Conservation (phyloP, 208 protist species). For the Endotrypanum monterogeii region DNA sequence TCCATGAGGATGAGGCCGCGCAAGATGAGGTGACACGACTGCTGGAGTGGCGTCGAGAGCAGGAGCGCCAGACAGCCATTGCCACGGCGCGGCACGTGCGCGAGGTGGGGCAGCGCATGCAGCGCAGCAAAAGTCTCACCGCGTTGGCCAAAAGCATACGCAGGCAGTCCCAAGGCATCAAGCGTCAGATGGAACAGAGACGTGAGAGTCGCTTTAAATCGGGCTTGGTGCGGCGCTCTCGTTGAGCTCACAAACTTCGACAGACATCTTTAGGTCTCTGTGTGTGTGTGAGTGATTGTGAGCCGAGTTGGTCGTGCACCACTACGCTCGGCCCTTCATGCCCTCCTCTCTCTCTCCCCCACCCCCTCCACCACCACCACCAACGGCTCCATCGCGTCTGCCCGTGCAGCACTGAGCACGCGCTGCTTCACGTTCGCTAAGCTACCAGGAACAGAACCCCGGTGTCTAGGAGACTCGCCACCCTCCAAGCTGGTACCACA, state of each 20-base stretch:
- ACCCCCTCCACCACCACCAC: no score
- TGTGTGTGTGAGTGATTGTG: background rate
- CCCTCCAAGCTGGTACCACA: no score
- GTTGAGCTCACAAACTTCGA: background rate
- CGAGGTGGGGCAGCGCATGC: conserved; percentile 82
- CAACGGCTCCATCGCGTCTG: no score
- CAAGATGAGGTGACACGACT: conserved; percentile 60
- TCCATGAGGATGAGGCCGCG: conserved; percentile 10
- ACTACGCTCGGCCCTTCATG: no score
- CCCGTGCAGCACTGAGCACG: no score
- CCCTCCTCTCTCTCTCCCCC: no score
- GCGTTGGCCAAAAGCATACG: conserved; percentile 81
- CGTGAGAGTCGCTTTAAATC: conserved; percentile 80
- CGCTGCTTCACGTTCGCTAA: no score
- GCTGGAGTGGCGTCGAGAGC: conserved; percentile 38
- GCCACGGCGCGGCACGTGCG: conserved; percentile 58
- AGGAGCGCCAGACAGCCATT: conserved; percentile 44
- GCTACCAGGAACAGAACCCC: no score
- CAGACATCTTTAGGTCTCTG: background rate
- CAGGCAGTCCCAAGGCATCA: conserved; percentile 76
- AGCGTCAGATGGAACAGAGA: conserved; percentile 61
- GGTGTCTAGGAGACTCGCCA: no score
- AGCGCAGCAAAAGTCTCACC: conserved; percentile 77
- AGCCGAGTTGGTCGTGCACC: no score
- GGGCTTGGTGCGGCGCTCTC: conserved; percentile 48